These are phyloP conservation scores for Fomitopsis schrenkii DNA, from an alignment of 1,284 basidiomycete species.

Conservation along the genomic window DNA sequence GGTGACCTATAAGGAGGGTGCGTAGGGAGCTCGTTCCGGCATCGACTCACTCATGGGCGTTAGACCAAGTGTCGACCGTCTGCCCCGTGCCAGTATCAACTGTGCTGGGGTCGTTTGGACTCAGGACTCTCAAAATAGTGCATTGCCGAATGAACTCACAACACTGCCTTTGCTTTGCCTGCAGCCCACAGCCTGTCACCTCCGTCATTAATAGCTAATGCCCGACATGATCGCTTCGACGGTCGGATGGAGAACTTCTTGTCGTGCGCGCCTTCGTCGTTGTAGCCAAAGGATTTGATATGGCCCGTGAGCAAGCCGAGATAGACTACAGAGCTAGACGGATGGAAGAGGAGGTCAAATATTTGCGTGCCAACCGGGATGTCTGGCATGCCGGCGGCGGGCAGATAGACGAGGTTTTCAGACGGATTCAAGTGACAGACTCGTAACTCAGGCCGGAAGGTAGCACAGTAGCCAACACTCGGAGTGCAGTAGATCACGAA, in stretches of 20 bases:
- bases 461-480: no score
- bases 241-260: constrained; percentile 54
- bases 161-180: constrained; percentile 80
- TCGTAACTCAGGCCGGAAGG: no score
- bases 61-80: constrained; percentile 55
- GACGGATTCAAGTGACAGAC: no score
- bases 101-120: constrained; percentile 37
- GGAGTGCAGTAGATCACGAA: no score
- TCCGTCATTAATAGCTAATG: constrained; percentile 59
- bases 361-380: constrained; percentile 74
- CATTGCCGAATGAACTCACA: constrained; percentile 50
- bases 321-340: constrained; percentile 65
- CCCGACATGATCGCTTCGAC: constrained; percentile 75
- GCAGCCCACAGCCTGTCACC: constrained; percentile 71
- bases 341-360: constrained; percentile 89
- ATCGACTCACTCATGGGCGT: constrained; percentile 75
- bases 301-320: constrained; percentile 80
- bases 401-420: no score
- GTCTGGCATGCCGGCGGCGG: constrained; percentile 52
- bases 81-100: constrained; percentile 68
- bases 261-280: constrained; percentile 57
- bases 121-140: background rate
- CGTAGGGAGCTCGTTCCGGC: constrained; percentile 5
- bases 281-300: constrained; percentile 76
- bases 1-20: constrained; percentile 30